phyloP scores from a whole-genome alignment of 805 yeast genomes.

The Kazachstania viticola region DNA sequence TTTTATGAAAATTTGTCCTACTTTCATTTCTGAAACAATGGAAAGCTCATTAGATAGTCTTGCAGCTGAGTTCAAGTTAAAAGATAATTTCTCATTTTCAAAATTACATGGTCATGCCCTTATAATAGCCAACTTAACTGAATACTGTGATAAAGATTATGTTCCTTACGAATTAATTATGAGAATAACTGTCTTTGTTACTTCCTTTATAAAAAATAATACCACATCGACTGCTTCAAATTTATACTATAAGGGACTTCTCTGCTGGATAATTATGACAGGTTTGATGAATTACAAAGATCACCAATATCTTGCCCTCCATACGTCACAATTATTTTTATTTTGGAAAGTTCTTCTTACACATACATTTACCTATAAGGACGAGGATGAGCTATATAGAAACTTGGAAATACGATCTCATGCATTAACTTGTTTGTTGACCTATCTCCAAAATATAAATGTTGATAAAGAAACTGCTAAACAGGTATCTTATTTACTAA shows the following conservation, averaged over 20 bases:
- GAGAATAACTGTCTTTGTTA: slow-evolving; percentile 34
- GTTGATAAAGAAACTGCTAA: slow-evolving; percentile 33
- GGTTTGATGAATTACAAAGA: slow-evolving; percentile 55
- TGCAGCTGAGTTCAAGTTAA: slow-evolving; percentile 23
- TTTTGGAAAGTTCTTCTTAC: slow-evolving; percentile 55
- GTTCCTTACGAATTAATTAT: slow-evolving; percentile 36
- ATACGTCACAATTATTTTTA: slow-evolving; percentile 44
- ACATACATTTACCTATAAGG: slow-evolving; percentile 34
- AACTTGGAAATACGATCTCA: slow-evolving; percentile 43
- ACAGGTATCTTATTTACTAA: slow-evolving; percentile 38
- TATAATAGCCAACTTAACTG: slow-evolving; percentile 28
- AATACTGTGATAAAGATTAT: slow-evolving; percentile 29
- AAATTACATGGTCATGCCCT: slow-evolving; percentile 32
- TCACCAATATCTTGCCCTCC: slow-evolving; percentile 39
- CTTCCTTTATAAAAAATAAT: slow-evolving; percentile 32
- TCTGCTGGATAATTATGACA: slow-evolving; percentile 51
- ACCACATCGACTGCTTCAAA: slow-evolving; percentile 23
- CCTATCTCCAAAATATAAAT: slow-evolving; percentile 34
- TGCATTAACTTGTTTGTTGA: slow-evolving; percentile 45
- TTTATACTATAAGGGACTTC: slow-evolving; percentile 28
- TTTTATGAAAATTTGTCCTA: slow-evolving; percentile 26
- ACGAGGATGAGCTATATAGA: slow-evolving; percentile 28
- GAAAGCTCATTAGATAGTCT: slow-evolving; percentile 27
- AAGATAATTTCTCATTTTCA: slow-evolving; percentile 19
- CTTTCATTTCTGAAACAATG: slow-evolving; percentile 28